Conservation (phyloP, 2,329 filamentous ascomycete genomes). For the Ceratocystis destructans region DNA sequence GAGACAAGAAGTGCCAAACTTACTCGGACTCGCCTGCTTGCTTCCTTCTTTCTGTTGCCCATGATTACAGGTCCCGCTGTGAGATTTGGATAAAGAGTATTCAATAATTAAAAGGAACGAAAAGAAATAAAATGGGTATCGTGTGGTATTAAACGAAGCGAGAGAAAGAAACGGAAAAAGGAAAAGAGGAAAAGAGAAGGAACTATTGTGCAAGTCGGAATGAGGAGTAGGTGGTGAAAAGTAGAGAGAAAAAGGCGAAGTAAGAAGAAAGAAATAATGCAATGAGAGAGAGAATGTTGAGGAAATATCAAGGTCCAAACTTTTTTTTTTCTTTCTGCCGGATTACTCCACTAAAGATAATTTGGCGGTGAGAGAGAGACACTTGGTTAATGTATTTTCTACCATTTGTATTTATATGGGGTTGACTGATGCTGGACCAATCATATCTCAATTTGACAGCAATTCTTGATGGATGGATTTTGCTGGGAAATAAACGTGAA, state of each 20-base stretch:
- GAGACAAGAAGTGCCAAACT: neutral
- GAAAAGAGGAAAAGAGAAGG: neutral
- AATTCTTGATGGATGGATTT: slow-evolving; percentile 5
- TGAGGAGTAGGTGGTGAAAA: slow-evolving; percentile 5
- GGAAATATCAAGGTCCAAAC: slow-evolving; percentile 4
- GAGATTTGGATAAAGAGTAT: slow-evolving; percentile 8
- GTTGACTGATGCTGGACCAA: slow-evolving; percentile 1
- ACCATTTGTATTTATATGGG: neutral
- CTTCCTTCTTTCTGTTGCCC: slow-evolving; percentile 89
- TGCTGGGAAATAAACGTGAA: neutral
- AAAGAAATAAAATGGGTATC: slow-evolving; percentile 9
- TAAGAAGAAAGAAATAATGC: slow-evolving; percentile 4
- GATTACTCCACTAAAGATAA: slow-evolving; percentile 22
- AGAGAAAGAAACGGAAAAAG: neutral
- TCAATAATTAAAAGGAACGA: slow-evolving; percentile 20
- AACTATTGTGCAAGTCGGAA: neutral
- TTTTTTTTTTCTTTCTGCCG: slow-evolving; percentile 25
- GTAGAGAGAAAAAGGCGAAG: neutral
- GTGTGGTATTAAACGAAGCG: neutral
- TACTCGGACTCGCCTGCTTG: slow-evolving; percentile 56
- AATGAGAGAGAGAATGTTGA: slow-evolving; percentile 3
- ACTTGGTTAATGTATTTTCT: neutral
- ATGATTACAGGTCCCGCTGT: slow-evolving; percentile 34
- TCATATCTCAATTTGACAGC: neutral
- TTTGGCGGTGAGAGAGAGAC: slow-evolving; percentile 15